Base-by-base conservation (phyloP, 768 basidiomycete genomes). In the Mycena capillaripes region DNA sequence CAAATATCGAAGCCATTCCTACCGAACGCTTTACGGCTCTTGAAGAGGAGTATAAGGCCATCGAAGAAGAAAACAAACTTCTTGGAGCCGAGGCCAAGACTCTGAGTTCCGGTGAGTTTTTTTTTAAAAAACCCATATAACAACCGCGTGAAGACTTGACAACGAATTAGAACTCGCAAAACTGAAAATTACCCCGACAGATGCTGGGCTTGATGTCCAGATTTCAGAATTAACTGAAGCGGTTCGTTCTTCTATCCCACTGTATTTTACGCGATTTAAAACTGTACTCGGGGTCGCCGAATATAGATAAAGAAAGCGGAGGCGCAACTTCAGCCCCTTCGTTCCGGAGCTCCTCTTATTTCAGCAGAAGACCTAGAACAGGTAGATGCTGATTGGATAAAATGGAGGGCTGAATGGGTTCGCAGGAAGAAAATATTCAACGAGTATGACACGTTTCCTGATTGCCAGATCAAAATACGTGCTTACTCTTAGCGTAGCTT, bases 341-440 rank as follows among this genome's bases (percentile, higher is more conserved):
- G 93, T 38, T 85, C 88, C 32, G 94, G 93, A 32, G 86, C 89
- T 6, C 88, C 89, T 8, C 86, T 92, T 29, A 87, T 96, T 34
- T 93, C 93, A 21, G 84, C 89, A 10, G 90, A 91, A 73, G 95
- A 96, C 59, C 85, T 94, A 21, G 88, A 87, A 19, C 83, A 86
- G 70, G 84, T 97, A 62, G 92, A 96, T 70, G 79, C 81, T 1
- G 93, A 96, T 36, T 97, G 95, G 93, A 82, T 76, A 8, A 90
- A 88, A 77, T 97, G 95, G 95, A 86, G 93, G 71, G 86, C 87
- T 4, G 93, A 96, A 83, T 97, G 96, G 96, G 80, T 89, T 38
- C 86, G 88, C 27, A 86, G 96, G 66, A 89, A 88, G 78, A 96
- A 94, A 79, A 83, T 93, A 3, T 97, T 95, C 82, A 88, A 85